Conservation (phyloP, 768 basidiomycete genomes). For the Omphalotus guepiniiformis region DNA sequence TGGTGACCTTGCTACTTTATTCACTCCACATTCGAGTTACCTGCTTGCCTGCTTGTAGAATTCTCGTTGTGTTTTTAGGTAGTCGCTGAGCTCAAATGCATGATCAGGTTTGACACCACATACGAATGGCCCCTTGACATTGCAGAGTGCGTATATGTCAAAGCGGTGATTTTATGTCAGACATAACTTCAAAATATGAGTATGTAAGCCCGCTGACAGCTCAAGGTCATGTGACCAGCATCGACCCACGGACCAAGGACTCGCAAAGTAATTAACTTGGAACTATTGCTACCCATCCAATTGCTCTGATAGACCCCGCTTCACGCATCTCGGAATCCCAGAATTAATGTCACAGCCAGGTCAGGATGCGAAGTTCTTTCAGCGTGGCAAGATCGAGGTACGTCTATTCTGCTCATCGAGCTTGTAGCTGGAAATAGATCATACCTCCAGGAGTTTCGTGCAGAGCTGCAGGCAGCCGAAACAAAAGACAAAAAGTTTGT, state of each 20-base stretch:
- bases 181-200: too few species aligned
- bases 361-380: constrained; percentile 91
- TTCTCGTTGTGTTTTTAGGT: constrained; percentile 3
- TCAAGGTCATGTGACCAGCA: background rate
- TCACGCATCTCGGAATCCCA: too few species aligned
- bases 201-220: background rate
- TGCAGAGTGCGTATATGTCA: too few species aligned
- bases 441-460: constrained; percentile 70
- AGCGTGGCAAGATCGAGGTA: constrained; percentile 89
- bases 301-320: too few species aligned
- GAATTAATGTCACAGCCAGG: constrained; percentile 49
- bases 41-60: constrained; percentile 1
- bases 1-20: constrained; percentile 3
- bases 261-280: too few species aligned
- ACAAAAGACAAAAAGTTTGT: constrained; percentile 95
- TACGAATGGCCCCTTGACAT: too few species aligned
- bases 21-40: background rate
- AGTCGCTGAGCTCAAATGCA: constrained; percentile 9
- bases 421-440: constrained; percentile 1
- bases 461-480: constrained; percentile 87
- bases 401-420: constrained; percentile 12
- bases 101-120: constrained; percentile 4
- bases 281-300: too few species aligned
- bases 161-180: too few species aligned
- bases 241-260: too few species aligned